Evolutionary conservation across 805 yeast species (phyloP), one percentile per base, ranked within the genome.

Genomic region (Wickerhamomyces strasburgensis): DNA sequence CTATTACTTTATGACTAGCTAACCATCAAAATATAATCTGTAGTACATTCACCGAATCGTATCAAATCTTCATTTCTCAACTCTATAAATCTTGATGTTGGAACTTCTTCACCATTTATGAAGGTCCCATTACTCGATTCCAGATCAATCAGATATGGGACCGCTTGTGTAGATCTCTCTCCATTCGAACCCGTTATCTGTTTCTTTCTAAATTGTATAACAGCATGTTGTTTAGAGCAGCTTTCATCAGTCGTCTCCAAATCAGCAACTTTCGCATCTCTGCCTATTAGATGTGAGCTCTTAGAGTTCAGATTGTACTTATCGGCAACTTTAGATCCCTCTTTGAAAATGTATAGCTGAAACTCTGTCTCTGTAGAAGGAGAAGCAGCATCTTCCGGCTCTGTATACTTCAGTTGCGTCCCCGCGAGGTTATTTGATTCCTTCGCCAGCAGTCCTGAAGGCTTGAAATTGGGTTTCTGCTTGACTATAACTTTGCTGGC

Each of bases 211-310:
- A 66, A 71, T 42, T 72, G 77, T 6, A 72, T 55, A 0, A 60
- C 76, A 15, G 75, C 74, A 46, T 72, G 78, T 45, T 72, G 74
- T 33, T 64, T 64, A 0, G 73, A 67, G 35, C 69, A 63, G 1
- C 62, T 51, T 19, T 55, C 59, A 32, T 62, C 60, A 6, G 58
- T 58, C 1, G 67, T 54, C 19, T 47, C 44, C 3, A 68, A 55
- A 43, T 69, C 69, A 13, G 62, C 67, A 1, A 67, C 49, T 19
- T 51, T 48, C 5, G 36, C 47, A 27, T 55, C 62, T 26, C 73
- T 47, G 0, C 75, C 75, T 6, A 69, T 43, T 10, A 67, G 42
- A 30, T 55, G 60, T 19, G 34, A 48, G 15, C 60, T 55, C 26
- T 52, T 60, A 1, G 39, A 47, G 27, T 46, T 49, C 24, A 67